These are phyloP conservation scores for Candida sojae DNA, from an alignment of 1,139 yeast species.

Conservation along the genomic window DNA sequence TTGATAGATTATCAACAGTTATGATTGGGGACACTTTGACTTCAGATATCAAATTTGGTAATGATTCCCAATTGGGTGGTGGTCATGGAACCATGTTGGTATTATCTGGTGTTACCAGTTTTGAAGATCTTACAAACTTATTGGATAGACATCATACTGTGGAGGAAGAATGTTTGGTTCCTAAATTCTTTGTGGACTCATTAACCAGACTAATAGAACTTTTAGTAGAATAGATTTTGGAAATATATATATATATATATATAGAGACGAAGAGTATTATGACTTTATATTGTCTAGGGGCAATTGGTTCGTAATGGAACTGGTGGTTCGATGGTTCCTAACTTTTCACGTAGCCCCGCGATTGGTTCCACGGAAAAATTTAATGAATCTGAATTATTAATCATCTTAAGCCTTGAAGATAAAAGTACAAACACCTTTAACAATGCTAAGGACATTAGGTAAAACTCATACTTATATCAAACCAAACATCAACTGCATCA, in stretches of 20 bases:
- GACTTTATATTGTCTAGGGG: too few relatives aligned
- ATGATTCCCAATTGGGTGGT: constrained; percentile 37
- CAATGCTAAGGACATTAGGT: too few relatives aligned
- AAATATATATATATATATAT: not conserved
- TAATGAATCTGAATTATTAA: too few relatives aligned
- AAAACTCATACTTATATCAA: too few relatives aligned
- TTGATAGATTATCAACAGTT: constrained; percentile 29
- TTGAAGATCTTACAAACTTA: constrained; percentile 17
- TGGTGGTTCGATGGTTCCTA: too few relatives aligned
- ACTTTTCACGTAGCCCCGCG: too few relatives aligned
- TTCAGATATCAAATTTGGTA: constrained; percentile 47
- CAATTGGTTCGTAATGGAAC: too few relatives aligned
- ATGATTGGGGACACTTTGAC: constrained; percentile 48
- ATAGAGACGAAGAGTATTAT: too few relatives aligned
- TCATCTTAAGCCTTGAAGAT: too few relatives aligned
- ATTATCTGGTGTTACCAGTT: constrained; percentile 38
- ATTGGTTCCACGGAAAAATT: too few relatives aligned
- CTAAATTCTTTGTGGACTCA: constrained; percentile 31
- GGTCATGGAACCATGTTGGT: constrained; percentile 37
- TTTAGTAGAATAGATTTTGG: constrained; percentile 10
- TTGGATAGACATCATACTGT: constrained; percentile 13
- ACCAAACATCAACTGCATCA: too few relatives aligned
- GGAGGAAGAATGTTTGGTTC: constrained; percentile 25
- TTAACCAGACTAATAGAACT: constrained; percentile 28
- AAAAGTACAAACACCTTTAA: too few relatives aligned